phyloP scores from a whole-genome alignment of 1,284 basidiomycete species.

The Rhodotorula sp. region DNA sequence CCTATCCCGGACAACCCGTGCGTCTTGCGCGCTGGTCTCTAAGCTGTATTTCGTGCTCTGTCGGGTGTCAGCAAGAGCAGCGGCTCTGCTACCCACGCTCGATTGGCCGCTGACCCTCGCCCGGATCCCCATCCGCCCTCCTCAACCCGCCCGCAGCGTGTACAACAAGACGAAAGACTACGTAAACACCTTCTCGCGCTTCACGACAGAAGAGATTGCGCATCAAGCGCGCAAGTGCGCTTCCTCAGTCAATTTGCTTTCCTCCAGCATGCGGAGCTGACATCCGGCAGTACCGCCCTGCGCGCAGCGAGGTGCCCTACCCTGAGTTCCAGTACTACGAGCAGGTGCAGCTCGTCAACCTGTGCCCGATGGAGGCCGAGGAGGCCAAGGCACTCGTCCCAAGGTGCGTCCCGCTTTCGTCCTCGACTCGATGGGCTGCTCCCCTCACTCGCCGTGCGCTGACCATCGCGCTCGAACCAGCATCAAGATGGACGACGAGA shows the following conservation, averaged over 20 bases:
- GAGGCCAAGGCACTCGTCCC: slow-evolving; percentile 90
- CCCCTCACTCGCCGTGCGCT: background rate
- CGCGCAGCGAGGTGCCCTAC: slow-evolving; percentile 67
- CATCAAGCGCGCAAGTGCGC: slow-evolving; percentile 85
- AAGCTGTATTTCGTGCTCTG: background rate
- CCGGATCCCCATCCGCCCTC: background rate
- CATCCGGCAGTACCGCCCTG: slow-evolving; percentile 18
- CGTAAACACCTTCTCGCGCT: slow-evolving; percentile 85
- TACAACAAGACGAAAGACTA: slow-evolving; percentile 92
- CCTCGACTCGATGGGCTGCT: background rate
- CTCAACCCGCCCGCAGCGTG: slow-evolving; percentile 59
- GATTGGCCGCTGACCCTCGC: background rate
- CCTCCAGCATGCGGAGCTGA: slow-evolving; percentile 11
- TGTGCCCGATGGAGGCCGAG: slow-evolving; percentile 82
- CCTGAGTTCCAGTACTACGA: slow-evolving; percentile 82
- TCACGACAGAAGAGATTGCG: slow-evolving; percentile 80
- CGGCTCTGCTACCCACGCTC: no score
- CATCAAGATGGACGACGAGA: slow-evolving; percentile 74
- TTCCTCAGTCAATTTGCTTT: background rate
- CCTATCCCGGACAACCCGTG: slow-evolving; percentile 16
- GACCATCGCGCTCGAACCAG: background rate
- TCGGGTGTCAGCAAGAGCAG: background rate
- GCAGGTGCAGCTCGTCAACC: slow-evolving; percentile 85
- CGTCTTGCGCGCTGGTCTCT: background rate
- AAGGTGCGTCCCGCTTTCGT: slow-evolving; percentile 50